Conservation (phyloP, 2,329 filamentous ascomycete genomes). For the Orbilia oligospora region DNA sequence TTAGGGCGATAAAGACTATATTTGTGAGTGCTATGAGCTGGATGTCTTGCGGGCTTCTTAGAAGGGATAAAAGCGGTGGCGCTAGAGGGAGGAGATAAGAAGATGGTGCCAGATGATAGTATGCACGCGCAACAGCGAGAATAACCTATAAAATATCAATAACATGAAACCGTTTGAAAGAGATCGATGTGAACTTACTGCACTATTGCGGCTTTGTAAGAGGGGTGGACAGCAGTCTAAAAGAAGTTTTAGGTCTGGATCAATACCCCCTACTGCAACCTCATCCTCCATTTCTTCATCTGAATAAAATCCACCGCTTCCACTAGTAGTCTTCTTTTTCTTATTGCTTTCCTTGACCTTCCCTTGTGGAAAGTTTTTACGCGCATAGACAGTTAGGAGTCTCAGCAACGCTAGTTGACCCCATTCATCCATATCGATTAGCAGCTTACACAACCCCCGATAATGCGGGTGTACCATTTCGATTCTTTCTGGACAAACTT, state of each 20-base stretch:
- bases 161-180: background rate
- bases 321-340: conserved; percentile 66
- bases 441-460: conserved; percentile 83
- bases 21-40: conserved; percentile 93
- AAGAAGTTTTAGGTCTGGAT: conserved; percentile 86
- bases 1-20: conserved; percentile 90
- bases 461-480: conserved; percentile 95
- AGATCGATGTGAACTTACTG: conserved; percentile 68
- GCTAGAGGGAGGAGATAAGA: conserved; percentile 82
- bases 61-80: conserved; percentile 86
- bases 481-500: conserved; percentile 87
- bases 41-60: conserved; percentile 87
- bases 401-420: conserved; percentile 86
- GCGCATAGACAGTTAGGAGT: conserved; percentile 85
- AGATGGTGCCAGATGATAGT: conserved; percentile 84
- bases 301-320: conserved; percentile 82
- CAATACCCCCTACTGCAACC: conserved; percentile 72
- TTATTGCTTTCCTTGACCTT: conserved; percentile 73
- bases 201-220: conserved; percentile 91
- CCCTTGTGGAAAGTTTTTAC: conserved; percentile 85
- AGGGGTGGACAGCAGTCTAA: conserved; percentile 85
- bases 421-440: conserved; percentile 99
- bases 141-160: conserved; percentile 72
- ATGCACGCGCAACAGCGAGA: conserved; percentile 86
- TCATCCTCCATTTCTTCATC: conserved; percentile 70